phyloP scores from a whole-genome alignment of 2,329 filamentous ascomycete species.

The Blastomyces gilchristii region DNA sequence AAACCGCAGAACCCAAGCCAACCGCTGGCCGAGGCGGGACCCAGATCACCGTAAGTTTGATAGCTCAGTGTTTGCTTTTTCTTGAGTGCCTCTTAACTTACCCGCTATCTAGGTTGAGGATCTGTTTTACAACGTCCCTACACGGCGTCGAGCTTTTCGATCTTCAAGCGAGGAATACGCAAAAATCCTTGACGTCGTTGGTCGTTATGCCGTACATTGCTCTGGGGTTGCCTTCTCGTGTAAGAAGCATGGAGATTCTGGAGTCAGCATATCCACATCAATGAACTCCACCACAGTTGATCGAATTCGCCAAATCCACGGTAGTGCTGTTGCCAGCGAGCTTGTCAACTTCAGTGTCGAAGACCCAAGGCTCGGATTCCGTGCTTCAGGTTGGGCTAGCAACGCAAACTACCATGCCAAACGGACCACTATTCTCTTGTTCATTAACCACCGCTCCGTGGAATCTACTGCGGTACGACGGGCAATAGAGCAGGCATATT shows the following conservation, averaged over 20 bases:
- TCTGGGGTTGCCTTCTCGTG: constrained; percentile 86
- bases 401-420: constrained; percentile 95
- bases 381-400: constrained; percentile 67
- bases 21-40: constrained; percentile 82
- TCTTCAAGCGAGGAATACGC: constrained; percentile 92
- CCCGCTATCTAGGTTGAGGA: constrained; percentile 60
- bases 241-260: constrained; percentile 88
- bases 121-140: constrained; percentile 92
- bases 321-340: constrained; percentile 74
- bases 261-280: constrained; percentile 69
- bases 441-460: constrained; percentile 93
- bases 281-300: constrained; percentile 62
- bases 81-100: background rate
- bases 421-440: constrained; percentile 74
- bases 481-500: constrained; percentile 81
- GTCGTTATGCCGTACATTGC: constrained; percentile 88
- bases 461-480: constrained; percentile 84
- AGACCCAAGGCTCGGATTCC: constrained; percentile 75
- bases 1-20: constrained; percentile 73
- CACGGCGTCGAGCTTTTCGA: constrained; percentile 75
- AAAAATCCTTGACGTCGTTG: constrained; percentile 92
- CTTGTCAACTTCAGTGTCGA: constrained; percentile 63
- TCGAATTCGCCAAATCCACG: constrained; percentile 83
- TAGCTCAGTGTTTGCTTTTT: background rate
- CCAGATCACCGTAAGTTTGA: constrained; percentile 62